Base-by-base conservation (phyloP, 2,329 filamentous ascomycete species). In the Fusarium miscanthi region DNA sequence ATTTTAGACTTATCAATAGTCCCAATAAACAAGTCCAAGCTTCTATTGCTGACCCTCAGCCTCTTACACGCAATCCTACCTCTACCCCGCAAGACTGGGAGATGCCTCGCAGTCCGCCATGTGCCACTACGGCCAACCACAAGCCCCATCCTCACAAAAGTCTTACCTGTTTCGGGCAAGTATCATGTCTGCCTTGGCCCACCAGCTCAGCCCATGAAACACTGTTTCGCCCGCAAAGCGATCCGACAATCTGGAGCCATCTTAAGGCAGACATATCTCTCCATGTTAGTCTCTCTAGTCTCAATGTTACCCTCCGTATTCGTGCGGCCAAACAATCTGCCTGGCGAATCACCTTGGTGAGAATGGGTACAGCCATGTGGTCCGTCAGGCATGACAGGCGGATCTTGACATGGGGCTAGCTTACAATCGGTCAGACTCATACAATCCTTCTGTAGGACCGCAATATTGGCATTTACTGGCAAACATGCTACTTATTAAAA, bases 11-110 rank as follows among this genome's bases (percentile, higher is more conserved):
- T 1, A n/a, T 30, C 10, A n/a, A 53, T 41, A 53, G 35, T 6
- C 3, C 19, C 14, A 13, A 13, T 8, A n/a, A 27, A 7, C 14
- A 41, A 41, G 35, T 17, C 49, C 19, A 53, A 53, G 49, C 49
- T 53, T 30, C 33, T 17, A n/a, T n/a, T 53, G 10, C 49, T 53
- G 33, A n/a, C 19, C 33, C 49, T 57, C 23, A 37, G 41, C 53
- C 53, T 27, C 53, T 48, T 48, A 57, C 40, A 57, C 53, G n/a
- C 53, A 46, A 48, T 54, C 30, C 30, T 9, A 17, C 4, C 10
- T 49, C 31, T 53, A 59, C 62, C 62, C 65, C 63, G 65, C 40
- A 65, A 57, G 31, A 21, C 45, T 53, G 43, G 43, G 38, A 49
- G 60, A 57, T 49, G 54, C 54, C 54, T 57, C 41, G 54, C 54